Evolutionary conservation across 202 grass and related monocot genomes (phyloP).

Genomic region (Setaria italica): DNA sequence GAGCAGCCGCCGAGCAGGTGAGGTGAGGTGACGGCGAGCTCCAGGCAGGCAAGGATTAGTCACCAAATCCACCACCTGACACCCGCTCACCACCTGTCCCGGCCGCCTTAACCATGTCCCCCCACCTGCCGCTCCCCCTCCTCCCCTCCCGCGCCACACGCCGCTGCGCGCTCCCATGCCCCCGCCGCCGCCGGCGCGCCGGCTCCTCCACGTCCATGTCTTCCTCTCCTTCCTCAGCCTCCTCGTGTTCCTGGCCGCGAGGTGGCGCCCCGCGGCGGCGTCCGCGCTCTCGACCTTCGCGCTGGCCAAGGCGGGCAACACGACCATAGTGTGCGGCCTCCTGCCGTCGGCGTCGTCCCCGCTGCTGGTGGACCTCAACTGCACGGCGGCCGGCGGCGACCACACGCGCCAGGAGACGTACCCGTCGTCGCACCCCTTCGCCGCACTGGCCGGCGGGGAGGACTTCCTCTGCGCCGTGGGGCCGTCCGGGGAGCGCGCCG

Average conservation of each 20-base stretch:
- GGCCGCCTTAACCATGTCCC: constrained; percentile 46
- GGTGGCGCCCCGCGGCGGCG: not conserved
- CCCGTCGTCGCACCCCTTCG: constrained; percentile 57
- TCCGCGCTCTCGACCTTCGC: constrained; percentile 68
- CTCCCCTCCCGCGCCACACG: constrained; percentile 21
- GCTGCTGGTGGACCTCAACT: constrained; percentile 66
- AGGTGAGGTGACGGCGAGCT: not conserved
- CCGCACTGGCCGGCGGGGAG: constrained; percentile 70
- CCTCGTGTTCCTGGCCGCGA: not conserved
- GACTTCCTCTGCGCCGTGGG: constrained; percentile 86
- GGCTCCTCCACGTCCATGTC: not conserved
- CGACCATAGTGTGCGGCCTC: constrained; percentile 75
- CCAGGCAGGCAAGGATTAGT: not conserved
- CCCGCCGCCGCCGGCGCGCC: constrained; percentile 21
- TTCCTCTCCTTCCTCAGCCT: not conserved
- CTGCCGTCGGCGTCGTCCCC: constrained; percentile 41
- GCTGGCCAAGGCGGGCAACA: constrained; percentile 54
- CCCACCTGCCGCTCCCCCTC: constrained; percentile 14
- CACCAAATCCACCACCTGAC: constrained; percentile 41
- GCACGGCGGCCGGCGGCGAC: constrained; percentile 53
- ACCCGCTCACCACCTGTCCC: not conserved
- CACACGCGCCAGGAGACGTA: constrained; percentile 55
- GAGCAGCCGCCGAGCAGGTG: not conserved
- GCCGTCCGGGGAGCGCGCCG: not conserved
- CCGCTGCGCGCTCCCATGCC: constrained; percentile 38